These are phyloP conservation scores for Fraxinus sp. DNA, from an alignment of 305 asterid genomes.

Conservation along the genomic window DNA sequence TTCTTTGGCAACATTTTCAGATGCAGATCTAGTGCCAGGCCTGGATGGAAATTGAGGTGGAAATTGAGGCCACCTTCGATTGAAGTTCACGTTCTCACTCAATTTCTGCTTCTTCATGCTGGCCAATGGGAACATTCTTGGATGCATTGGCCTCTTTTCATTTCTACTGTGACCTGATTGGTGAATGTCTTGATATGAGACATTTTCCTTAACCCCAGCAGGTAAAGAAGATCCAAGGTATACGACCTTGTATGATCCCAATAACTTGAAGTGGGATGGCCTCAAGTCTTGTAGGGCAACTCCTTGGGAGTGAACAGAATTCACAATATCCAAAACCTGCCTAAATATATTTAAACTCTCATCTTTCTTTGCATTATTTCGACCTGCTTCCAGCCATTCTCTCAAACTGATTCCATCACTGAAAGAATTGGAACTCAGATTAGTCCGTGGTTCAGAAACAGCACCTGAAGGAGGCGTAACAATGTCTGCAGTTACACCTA, in stretches of 20 bases:
- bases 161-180: constrained; percentile 32
- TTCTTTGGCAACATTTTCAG: constrained; percentile 29
- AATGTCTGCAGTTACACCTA: constrained; percentile 33
- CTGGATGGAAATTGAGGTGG: constrained; percentile 30
- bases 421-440: constrained; percentile 29
- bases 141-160: constrained; percentile 50
- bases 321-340: constrained; percentile 76
- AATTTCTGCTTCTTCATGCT: constrained; percentile 56
- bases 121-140: constrained; percentile 32
- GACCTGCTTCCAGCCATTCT: constrained; percentile 69
- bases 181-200: constrained; percentile 36
- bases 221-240: constrained; percentile 59
- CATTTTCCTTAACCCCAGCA: constrained; percentile 31
- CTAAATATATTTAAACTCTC: constrained; percentile 70
- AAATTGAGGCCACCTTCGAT: constrained; percentile 65
- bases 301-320: constrained; percentile 72
- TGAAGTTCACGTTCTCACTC: constrained; percentile 39
- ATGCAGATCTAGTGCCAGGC: constrained; percentile 40
- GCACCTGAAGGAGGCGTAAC: constrained; percentile 29
- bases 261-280: constrained; percentile 79
- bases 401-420: constrained; percentile 62
- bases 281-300: constrained; percentile 54
- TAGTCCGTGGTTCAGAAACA: constrained; percentile 16
- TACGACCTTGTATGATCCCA: constrained; percentile 48
- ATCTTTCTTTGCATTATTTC: constrained; percentile 51